These are phyloP conservation scores for Coemansia sp. DNA, from an alignment of 192 early-diverging fungal species.

Conservation along the genomic window DNA sequence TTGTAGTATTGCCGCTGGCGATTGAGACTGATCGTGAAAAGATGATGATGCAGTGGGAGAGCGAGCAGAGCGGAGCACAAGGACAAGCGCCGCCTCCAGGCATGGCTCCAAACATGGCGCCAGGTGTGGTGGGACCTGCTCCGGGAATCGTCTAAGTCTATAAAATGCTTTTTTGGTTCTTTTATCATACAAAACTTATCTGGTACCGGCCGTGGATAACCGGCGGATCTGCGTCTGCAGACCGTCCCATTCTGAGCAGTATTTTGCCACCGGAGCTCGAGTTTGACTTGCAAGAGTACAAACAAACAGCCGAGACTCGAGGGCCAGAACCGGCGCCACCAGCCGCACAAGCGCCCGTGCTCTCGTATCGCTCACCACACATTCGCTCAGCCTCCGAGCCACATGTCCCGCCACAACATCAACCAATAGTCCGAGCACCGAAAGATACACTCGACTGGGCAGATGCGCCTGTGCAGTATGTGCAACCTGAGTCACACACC, in stretches of 20 bases:
- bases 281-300: not conserved
- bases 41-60: conserved; percentile 82
- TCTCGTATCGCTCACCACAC: conserved; percentile 12
- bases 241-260: conserved; percentile 30
- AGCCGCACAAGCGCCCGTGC: conserved; percentile 33
- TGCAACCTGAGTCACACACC: conserved; percentile 20
- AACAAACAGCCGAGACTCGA: conserved; percentile 20
- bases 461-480: conserved; percentile 18
- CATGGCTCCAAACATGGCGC: no score
- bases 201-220: not conserved
- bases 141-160: no score
- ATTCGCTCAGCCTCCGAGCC: conserved; percentile 19
- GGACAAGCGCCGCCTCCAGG: no score
- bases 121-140: no score
- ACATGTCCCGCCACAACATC: conserved; percentile 20
- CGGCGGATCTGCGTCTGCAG: conserved; percentile 27
- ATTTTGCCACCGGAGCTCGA: conserved; percentile 26
- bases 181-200: no score
- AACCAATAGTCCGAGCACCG: conserved; percentile 25
- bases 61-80: conserved; percentile 36
- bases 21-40: conserved; percentile 86
- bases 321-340: conserved; percentile 16
- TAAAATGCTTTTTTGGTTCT: no score
- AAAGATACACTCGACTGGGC: conserved; percentile 19
- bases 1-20: conserved; percentile 82